These are phyloP conservation scores for Friedmanniomyces endolithicus DNA, from an alignment of 495 filamentous ascomycete species.

Conservation along the genomic window DNA sequence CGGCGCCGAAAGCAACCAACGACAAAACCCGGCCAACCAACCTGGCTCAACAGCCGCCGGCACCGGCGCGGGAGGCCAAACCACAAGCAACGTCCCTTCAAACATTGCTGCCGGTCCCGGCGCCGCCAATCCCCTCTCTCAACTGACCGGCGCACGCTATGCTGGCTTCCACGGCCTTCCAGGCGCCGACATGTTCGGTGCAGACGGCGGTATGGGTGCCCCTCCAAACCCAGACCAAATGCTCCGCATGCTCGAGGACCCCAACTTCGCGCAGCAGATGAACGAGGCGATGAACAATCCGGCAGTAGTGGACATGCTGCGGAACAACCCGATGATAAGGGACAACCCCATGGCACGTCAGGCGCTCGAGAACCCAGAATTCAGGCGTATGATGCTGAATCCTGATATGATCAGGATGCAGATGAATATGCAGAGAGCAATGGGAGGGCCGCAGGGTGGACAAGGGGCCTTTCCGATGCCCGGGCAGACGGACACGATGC, in stretches of 20 bases:
- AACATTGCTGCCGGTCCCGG: constrained; percentile 89
- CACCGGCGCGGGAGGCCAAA: constrained; percentile 38
- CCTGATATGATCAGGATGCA: constrained; percentile 70
- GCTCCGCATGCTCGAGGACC: constrained; percentile 74
- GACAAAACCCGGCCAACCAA: constrained; percentile 46
- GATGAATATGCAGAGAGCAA: constrained; percentile 60
- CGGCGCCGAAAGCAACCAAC: constrained; percentile 79
- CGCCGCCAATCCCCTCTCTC: constrained; percentile 70
- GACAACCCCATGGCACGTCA: constrained; percentile 68
- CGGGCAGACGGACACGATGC: constrained; percentile 64
- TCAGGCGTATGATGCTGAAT: constrained; percentile 92
- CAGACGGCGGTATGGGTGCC: constrained; percentile 83
- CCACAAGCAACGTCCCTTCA: constrained; percentile 55
- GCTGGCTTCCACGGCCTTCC: constrained; percentile 86
- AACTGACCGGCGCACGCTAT: constrained; percentile 85
- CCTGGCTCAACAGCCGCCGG: constrained; percentile 37
- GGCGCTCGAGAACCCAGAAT: constrained; percentile 72
- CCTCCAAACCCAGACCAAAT: constrained; percentile 49
- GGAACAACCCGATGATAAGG: constrained; percentile 75
- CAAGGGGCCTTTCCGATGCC: constrained; percentile 69
- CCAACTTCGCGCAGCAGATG: constrained; percentile 66
- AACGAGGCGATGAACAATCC: constrained; percentile 94
- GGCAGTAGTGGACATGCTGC: constrained; percentile 78
- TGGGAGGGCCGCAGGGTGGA: constrained; percentile 45
- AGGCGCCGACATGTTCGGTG: constrained; percentile 79